Conservation (phyloP, 2,329 filamentous ascomycete species). For the Fusarium coffeatum region DNA sequence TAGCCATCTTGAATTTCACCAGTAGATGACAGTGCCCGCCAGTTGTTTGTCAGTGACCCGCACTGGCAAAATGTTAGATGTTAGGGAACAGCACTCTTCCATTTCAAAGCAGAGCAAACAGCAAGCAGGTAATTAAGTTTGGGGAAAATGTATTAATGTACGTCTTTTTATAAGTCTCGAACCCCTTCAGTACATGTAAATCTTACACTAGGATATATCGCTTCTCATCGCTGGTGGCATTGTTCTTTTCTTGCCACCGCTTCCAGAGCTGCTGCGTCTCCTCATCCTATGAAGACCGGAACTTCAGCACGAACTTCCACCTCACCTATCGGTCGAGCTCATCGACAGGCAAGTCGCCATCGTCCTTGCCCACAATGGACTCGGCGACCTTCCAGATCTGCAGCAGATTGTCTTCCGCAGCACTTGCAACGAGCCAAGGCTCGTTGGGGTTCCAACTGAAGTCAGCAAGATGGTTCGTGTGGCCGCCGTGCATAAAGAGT, state of each 20-base stretch:
- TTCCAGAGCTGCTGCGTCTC: constrained; percentile 43
- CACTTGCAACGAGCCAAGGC: constrained; percentile 95
- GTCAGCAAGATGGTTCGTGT: constrained; percentile 95
- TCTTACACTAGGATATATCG: constrained; percentile 37
- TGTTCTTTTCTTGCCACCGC: constrained; percentile 28
- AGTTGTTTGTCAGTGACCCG: constrained; percentile 9
- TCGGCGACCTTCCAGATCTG: constrained; percentile 94
- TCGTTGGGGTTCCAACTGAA: constrained; percentile 99
- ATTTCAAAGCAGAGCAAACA: not conserved
- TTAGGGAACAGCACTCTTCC: not conserved
- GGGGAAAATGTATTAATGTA: not conserved
- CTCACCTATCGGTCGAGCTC: constrained; percentile 74
- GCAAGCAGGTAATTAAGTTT: constrained; percentile 4
- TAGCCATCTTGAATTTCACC: not conserved
- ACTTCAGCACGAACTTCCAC: constrained; percentile 50
- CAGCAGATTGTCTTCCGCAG: constrained; percentile 95
- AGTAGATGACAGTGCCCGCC: not conserved
- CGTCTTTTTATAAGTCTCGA: not conserved
- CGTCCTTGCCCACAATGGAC: constrained; percentile 81
- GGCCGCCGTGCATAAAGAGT: constrained; percentile 98
- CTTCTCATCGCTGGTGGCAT: constrained; percentile 28
- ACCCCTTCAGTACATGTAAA: constrained; percentile 6
- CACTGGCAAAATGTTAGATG: not conserved
- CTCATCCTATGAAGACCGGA: constrained; percentile 49
- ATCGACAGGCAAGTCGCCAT: constrained; percentile 79